Evolutionary conservation across 108 stramenopile species (phyloP).

Genomic region (Parietichytrium sp.): DNA sequence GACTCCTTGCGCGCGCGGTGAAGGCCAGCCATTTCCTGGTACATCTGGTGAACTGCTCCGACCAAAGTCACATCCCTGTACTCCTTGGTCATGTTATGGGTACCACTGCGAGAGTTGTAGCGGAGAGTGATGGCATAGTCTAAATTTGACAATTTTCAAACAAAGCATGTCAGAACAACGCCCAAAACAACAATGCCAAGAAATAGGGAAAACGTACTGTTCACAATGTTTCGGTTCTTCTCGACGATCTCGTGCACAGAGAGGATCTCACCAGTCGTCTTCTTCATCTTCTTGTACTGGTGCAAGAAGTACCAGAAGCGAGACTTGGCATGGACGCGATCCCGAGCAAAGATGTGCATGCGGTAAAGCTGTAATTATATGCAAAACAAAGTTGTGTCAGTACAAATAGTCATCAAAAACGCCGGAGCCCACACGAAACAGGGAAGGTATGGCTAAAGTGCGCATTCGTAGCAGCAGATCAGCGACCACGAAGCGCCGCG

Average conservation of each 20-base stretch:
- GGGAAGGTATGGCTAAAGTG: too few relatives aligned
- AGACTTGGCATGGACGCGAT: slow-evolving; percentile 73
- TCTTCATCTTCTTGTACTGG: slow-evolving; percentile 99
- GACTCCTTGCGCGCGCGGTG: slow-evolving; percentile 96
- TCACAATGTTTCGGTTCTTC: slow-evolving; percentile 91
- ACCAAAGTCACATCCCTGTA: slow-evolving; percentile 92
- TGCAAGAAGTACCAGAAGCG: slow-evolving; percentile 99
- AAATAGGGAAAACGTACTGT: too few relatives aligned
- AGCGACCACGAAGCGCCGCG: too few relatives aligned
- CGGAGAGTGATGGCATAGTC: slow-evolving; percentile 99
- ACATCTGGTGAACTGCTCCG: slow-evolving; percentile 92
- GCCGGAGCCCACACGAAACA: too few relatives aligned
- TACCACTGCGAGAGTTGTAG: slow-evolving; percentile 96
- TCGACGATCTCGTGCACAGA: slow-evolving; percentile 92
- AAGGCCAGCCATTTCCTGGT: slow-evolving; percentile 99
- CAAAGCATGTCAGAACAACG: too few relatives aligned
- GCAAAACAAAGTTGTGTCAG: too few relatives aligned
- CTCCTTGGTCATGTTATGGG: slow-evolving; percentile 99
- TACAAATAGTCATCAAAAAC: too few relatives aligned
- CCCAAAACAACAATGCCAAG: too few relatives aligned
- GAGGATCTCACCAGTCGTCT: slow-evolving; percentile 99
- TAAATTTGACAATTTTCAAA: too few relatives aligned
- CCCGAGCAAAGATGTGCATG: slow-evolving; percentile 96
- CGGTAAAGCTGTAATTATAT: too few relatives aligned
- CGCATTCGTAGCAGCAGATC: too few relatives aligned